Base-by-base conservation (phyloP, 2,329 filamentous ascomycete genomes). In the Cordyceps cateniannulata region DNA sequence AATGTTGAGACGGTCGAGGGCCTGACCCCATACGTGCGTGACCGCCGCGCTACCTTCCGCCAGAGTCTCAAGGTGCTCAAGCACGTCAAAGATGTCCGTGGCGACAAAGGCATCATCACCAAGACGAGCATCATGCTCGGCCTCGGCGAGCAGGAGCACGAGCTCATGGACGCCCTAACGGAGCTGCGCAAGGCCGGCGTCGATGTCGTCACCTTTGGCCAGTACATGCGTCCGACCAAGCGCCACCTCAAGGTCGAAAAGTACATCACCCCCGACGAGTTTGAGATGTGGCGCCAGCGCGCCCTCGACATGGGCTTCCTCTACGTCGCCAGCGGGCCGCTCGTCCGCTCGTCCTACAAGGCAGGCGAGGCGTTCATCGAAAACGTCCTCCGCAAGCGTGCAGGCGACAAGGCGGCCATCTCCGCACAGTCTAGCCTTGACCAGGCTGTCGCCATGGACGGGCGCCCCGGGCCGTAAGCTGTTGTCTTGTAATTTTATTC, bases 191-290 rank as follows among this genome's bases (percentile, higher is more conserved):
- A 87, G 65, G 83, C 86, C 62, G 80, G 90, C 63, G 93, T 97
- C 50, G 95, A 99, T 68, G 91, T 99, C 14, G 92, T 99, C 62
- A 99, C 95, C 0, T 99, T 99, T 67, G 95, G 95, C n/a, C 95
- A 99, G 79, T 99, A 99, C 79, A 99, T 99, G 95, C 90, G 93
- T 12, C 95, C 95, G 1, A 99, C 95, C 5, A 99, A 98, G 81
- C 85, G 93, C 49, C 95, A 99, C 74, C 93, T 99, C 85, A 88
- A 96, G 74, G 95, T 99, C 35, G 89, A 96, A 70, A 91, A 93
- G 73, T 99, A 99, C 73, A 85, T 99, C 51, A 93, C 92, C 0
- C 95, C 95, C 1, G 90, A 89, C 63, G 86, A 88, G 64, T 99
- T 99, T 71, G 93, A 98, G 71, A 79, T 89, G 69, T 99, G 95